A percentile compares a stretch with the other conserved stretches of the same genome.
phyloP scores from a whole-genome alignment of 768 basidiomycete species.

The Russula earlei region DNA sequence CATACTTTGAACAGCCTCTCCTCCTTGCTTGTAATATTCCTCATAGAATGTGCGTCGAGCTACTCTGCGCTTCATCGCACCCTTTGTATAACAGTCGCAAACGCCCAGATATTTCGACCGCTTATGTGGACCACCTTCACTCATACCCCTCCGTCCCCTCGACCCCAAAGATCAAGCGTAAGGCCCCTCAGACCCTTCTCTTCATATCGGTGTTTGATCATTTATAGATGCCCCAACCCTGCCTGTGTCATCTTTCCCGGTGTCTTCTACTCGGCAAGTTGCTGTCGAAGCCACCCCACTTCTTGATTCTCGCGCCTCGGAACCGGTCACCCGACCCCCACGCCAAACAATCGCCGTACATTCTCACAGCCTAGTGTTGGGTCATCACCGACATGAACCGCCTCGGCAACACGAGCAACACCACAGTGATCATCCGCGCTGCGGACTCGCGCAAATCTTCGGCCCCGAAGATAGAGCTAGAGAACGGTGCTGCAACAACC shows the following conservation, averaged over 20 bases:
- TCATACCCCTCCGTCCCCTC: slow-evolving; percentile 41
- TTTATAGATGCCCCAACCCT: neutral
- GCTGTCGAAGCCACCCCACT: slow-evolving; percentile 8
- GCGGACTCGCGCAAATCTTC: neutral
- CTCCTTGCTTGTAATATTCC: slow-evolving; percentile 62
- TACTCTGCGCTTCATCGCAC: neutral
- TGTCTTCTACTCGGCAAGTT: neutral
- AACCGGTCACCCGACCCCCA: neutral
- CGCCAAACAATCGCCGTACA: neutral
- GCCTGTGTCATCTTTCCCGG: neutral
- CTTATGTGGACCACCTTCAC: slow-evolving; percentile 64
- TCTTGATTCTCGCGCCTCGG: neutral
- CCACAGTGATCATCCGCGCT: slow-evolving; percentile 9
- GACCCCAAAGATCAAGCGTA: slow-evolving; percentile 20
- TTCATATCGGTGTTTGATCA: neutral
- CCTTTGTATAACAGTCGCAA: neutral
- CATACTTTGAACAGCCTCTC: slow-evolving; percentile 34
- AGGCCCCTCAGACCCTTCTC: neutral
- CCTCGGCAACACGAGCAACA: slow-evolving; percentile 24
- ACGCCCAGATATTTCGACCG: slow-evolving; percentile 60
- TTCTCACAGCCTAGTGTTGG: slow-evolving; percentile 20
- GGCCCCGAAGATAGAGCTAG: neutral
- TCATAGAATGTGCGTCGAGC: slow-evolving; percentile 59
- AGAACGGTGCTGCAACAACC: neutral
- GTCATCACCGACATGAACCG: slow-evolving; percentile 31